These are phyloP conservation scores for Staphylotrichum tortipilum DNA, from an alignment of 495 filamentous ascomycete species.

Conservation along the genomic window DNA sequence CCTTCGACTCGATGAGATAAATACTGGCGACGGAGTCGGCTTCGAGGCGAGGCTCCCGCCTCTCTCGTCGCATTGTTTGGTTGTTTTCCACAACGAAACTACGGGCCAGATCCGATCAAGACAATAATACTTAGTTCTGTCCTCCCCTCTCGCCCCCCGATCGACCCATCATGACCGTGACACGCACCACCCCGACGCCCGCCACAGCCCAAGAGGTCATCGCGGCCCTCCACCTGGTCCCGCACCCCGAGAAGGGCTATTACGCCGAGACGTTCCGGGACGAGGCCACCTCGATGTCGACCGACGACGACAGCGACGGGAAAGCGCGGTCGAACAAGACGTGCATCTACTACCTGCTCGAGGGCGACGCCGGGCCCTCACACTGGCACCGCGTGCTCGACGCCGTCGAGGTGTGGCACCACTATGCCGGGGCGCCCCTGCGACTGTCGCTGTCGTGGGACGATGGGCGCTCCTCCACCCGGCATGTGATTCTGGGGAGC, in stretches of 20 bases:
- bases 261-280: conserved; percentile 41
- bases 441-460: conserved; percentile 30
- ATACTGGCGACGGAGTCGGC: no score
- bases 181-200: background rate
- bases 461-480: conserved; percentile 18
- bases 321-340: conserved; percentile 35
- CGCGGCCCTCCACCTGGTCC: conserved; percentile 26
- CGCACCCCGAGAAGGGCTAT: conserved; percentile 40
- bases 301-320: background rate
- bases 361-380: conserved; percentile 28
- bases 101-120: no score
- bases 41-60: no score
- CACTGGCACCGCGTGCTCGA: conserved; percentile 39
- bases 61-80: no score
- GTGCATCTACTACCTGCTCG: conserved; percentile 41
- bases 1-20: no score
- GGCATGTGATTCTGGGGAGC: conserved; percentile 27
- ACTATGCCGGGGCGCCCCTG: conserved; percentile 41
- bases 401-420: conserved; percentile 41
- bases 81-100: no score
- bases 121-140: no score
- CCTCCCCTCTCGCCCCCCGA: no score
- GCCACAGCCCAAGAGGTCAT: conserved; percentile 32
- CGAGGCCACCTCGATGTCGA: background rate
- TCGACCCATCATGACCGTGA: background rate